Evolutionary conservation across 164 flowering plant genomes (phyloP), one percentile per base, ranked within the genome.

Genomic region (Liriodendron chinense): DNA sequence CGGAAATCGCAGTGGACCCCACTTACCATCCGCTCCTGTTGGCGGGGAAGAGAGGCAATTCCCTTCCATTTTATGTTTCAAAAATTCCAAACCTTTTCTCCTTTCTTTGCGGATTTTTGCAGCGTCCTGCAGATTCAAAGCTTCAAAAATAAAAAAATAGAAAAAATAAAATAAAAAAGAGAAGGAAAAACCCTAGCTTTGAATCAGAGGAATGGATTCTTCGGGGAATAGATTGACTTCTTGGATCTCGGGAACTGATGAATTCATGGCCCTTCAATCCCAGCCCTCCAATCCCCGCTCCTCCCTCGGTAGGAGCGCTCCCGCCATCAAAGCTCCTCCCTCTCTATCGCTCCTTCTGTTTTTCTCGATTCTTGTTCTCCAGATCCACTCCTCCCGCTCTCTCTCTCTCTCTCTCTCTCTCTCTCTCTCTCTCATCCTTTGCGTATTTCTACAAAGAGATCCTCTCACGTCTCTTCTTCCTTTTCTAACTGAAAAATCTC

Each of bases 311-410:
- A 34, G 43, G 43, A 34, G 18, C 59, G 59, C 13, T 53, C 59
- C 59, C 4, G 59, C 59, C 12, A 53, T 53, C 59, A 12, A 12
- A 53, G 59, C 34, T 63, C 47, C 53, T 24, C 67, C 24, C 24
- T 8, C 64, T 61, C 23, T 69, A 7, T 49, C 57, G 24, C 8
- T 12, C 26, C 18, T 9, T 73, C 67, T n/a, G 13, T 9, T 23
- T 70, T 66, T 34, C 74, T 75, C 81, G 63, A 43, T 65, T 61
- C 59, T 22, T 26, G 73, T 16, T 61, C 71, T 59, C 71, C 78
- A 74, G 79, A 80, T 80, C 85, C 79, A 75, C 76, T 53, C 77
- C 64, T 75, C 69, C 14, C 34, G 79, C 63, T n/a, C 22, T 24
- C 57, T 59, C 48, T 23, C 25, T 23, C 66, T 21, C 57, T 10